phyloP scores from a whole-genome alignment of 352 stramenopile genomes.

The Phytophthora pini region DNA sequence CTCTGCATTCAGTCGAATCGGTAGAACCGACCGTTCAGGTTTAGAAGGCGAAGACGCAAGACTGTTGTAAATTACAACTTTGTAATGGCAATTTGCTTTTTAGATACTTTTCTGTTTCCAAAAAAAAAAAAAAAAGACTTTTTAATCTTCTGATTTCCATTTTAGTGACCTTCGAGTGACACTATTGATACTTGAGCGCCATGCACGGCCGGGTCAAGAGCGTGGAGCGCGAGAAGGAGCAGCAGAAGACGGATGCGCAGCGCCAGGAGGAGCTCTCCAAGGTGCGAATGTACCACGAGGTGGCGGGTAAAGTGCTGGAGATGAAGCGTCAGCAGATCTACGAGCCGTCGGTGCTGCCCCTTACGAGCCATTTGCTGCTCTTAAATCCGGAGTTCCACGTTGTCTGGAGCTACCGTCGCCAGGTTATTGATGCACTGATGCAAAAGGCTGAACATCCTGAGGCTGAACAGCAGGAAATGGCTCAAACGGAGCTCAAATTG shows the following conservation, averaged over 20 bases:
- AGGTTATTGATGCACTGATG: conserved; percentile 80
- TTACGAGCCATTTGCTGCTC: conserved; percentile 94
- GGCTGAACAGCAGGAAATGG: conserved; percentile 50
- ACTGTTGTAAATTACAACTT: too few species aligned
- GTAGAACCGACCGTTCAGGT: neutral
- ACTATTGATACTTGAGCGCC: neutral
- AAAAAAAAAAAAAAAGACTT: too few species aligned
- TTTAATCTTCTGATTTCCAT: too few species aligned
- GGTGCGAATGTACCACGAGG: conserved; percentile 81
- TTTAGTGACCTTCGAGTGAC: too few species aligned
- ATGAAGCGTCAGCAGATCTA: conserved; percentile 59
- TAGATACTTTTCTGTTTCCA: too few species aligned
- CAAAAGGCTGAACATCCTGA: conserved; percentile 31
- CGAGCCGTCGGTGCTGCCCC: conserved; percentile 64
- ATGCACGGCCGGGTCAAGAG: conserved; percentile 85
- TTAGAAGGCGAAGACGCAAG: too few species aligned
- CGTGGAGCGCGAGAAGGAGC: conserved; percentile 74
- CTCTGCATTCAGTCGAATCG: neutral
- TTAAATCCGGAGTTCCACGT: conserved; percentile 98
- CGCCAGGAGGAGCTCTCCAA: conserved; percentile 67
- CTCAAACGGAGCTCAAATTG: conserved; percentile 89
- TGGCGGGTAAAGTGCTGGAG: conserved; percentile 72
- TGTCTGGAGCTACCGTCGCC: conserved; percentile 97
- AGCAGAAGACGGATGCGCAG: conserved; percentile 68
- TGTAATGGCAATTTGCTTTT: too few species aligned